These are phyloP conservation scores for Cladosporium phlei DNA, from an alignment of 2,329 filamentous ascomycete genomes.

Conservation along the genomic window DNA sequence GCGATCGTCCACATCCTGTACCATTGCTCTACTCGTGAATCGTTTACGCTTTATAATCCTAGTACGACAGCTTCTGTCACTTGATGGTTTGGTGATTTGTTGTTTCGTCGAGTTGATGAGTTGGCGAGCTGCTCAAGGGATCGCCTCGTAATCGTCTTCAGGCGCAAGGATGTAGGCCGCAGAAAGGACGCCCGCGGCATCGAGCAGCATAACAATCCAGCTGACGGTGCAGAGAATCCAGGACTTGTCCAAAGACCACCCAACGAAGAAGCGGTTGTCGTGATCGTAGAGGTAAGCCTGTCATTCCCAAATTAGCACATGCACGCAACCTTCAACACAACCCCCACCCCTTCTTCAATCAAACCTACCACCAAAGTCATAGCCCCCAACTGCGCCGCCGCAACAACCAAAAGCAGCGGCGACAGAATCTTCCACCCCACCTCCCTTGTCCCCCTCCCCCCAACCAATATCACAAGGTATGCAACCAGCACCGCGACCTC, in stretches of 20 bases:
- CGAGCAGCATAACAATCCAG: constrained; percentile 52
- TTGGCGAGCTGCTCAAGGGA: too few species aligned
- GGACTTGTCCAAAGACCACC: constrained; percentile 74
- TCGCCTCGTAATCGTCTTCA: constrained; percentile 84
- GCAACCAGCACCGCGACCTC: constrained; percentile 76
- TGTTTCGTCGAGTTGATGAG: too few species aligned
- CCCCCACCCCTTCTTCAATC: too few species aligned
- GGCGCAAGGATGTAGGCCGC: constrained; percentile 67
- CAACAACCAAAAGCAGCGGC: constrained; percentile 60
- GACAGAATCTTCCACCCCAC: constrained; percentile 75
- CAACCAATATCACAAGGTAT: constrained; percentile 70
- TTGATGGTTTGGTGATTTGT: too few species aligned
- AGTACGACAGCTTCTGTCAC: too few species aligned
- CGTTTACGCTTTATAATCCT: too few species aligned
- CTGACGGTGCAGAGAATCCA: constrained; percentile 66
- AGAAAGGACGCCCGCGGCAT: constrained; percentile 55
- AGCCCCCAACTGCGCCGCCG: constrained; percentile 65
- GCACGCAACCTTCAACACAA: too few species aligned
- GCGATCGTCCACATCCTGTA: too few species aligned
- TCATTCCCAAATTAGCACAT: too few species aligned
- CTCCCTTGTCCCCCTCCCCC: constrained; percentile 75
- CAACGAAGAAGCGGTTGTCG: constrained; percentile 75
- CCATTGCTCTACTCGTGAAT: too few species aligned
- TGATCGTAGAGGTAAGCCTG: constrained; percentile 80
- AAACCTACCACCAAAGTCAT: constrained; percentile 75